A percentile compares a stretch with the other conserved stretches of the same genome.
These are phyloP conservation scores for Circinella minor DNA, from an alignment of 371 early-diverging fungal species.

Conservation along the genomic window DNA sequence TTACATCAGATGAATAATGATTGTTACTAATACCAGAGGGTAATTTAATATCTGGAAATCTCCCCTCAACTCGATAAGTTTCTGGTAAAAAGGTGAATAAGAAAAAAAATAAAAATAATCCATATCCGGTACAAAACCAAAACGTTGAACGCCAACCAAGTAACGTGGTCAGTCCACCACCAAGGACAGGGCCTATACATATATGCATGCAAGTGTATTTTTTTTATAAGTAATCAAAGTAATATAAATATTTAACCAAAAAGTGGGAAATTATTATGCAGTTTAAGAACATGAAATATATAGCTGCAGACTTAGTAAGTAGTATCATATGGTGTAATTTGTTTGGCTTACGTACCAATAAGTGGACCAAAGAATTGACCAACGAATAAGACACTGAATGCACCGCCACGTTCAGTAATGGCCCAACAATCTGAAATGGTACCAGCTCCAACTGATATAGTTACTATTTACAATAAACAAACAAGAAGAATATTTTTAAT, in stretches of 20 bases:
- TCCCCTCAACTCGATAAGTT: slow-evolving; percentile 63
- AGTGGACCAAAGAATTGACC: slow-evolving; percentile 65
- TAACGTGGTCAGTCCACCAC: slow-evolving; percentile 42
- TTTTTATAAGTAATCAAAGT: neutral
- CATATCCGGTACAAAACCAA: slow-evolving; percentile 69
- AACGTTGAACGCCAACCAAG: slow-evolving; percentile 72
- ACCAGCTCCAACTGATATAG: slow-evolving; percentile 50
- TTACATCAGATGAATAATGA: too few species aligned
- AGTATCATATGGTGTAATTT: too few species aligned
- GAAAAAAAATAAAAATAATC: slow-evolving; percentile 56
- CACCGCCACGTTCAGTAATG: slow-evolving; percentile 42
- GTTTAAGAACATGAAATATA: neutral
- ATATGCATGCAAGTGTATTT: neutral
- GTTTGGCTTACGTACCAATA: slow-evolving; percentile 31
- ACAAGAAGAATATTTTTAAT: too few species aligned
- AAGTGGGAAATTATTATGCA: neutral
- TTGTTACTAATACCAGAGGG: neutral
- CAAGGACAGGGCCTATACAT: slow-evolving; percentile 41
- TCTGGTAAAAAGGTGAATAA: slow-evolving; percentile 71
- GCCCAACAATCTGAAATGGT: slow-evolving; percentile 46
- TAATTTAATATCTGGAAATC: slow-evolving; percentile 23
- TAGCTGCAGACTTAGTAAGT: too few species aligned
- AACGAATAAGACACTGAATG: slow-evolving; percentile 54
- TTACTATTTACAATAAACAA: slow-evolving; percentile 18
- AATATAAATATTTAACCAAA: too few species aligned